Percentiles rank a stretch among this genome's conserved stretches.
phyloP scores from a whole-genome alignment of 1,284 basidiomycete species.

The Malassezia furfur region DNA sequence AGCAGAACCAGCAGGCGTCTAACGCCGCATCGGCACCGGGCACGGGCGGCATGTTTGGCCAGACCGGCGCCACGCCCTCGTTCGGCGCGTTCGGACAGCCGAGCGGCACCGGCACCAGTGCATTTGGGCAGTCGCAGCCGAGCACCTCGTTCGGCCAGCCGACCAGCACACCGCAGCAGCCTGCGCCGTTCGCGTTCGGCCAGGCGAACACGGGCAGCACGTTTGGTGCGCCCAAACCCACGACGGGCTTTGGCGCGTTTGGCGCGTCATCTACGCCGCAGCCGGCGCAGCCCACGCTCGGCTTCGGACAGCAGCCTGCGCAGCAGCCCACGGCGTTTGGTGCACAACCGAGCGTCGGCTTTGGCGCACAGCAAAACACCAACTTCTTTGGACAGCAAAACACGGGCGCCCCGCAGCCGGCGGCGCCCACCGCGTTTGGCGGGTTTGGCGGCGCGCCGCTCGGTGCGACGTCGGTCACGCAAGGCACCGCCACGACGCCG shows the following conservation, averaged over 20 bases:
- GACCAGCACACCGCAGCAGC: constrained; percentile 23
- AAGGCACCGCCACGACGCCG: constrained; percentile 33
- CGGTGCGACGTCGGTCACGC: constrained; percentile 20
- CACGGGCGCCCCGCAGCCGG: constrained; percentile 20
- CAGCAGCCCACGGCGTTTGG: constrained; percentile 15
- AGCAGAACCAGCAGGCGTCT: constrained; percentile 35
- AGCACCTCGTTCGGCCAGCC: constrained; percentile 24
- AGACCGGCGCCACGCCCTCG: constrained; percentile 12
- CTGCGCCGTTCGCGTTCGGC: constrained; percentile 29
- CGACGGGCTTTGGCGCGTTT: constrained; percentile 33
- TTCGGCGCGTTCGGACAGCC: constrained; percentile 32
- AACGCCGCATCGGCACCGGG: constrained; percentile 9
- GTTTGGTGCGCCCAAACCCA: constrained; percentile 32
- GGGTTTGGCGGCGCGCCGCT: constrained; percentile 24
- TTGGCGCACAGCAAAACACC: constrained; percentile 13
- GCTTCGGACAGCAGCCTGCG: constrained; percentile 18
- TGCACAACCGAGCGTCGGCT: constrained; percentile 11
- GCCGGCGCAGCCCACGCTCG: constrained; percentile 19
- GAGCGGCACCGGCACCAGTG: background rate
- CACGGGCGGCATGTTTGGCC: constrained; percentile 8
- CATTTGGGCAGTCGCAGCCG: constrained; percentile 15
- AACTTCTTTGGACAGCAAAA: constrained; percentile 26
- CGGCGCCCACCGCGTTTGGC: constrained; percentile 12
- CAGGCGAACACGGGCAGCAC: constrained; percentile 23
- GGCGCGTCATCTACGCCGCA: constrained; percentile 17